A percentile compares a stretch with the other conserved stretches of the same genome.
Evolutionary conservation across 495 filamentous ascomycete species (phyloP).

Genomic region (Penicillium steckii): DNA sequence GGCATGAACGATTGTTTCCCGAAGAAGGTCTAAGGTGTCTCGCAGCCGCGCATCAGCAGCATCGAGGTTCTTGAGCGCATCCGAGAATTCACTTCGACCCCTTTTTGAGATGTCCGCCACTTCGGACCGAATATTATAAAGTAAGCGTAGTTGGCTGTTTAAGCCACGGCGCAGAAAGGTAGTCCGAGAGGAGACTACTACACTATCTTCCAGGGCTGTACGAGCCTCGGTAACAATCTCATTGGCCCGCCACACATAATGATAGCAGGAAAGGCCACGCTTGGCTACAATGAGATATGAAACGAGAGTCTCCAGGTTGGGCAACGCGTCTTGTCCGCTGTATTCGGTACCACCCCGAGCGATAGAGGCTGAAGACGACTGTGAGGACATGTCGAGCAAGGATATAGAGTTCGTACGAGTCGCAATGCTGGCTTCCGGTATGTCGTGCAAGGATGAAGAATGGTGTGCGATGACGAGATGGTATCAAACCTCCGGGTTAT

Average conservation of each 20-base stretch:
- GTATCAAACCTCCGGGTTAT: neutral
- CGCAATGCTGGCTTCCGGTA: too few species aligned
- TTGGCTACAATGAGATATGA: slow-evolving; percentile 84
- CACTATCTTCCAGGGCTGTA: slow-evolving; percentile 73
- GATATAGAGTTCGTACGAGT: too few species aligned
- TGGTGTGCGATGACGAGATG: neutral
- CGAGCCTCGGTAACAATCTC: slow-evolving; percentile 79
- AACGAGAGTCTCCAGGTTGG: slow-evolving; percentile 69
- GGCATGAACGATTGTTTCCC: slow-evolving; percentile 69
- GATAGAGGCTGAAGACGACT: slow-evolving; percentile 30
- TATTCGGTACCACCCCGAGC: slow-evolving; percentile 7
- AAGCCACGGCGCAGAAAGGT: slow-evolving; percentile 73
- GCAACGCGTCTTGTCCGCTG: slow-evolving; percentile 22
- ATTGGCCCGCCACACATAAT: slow-evolving; percentile 81
- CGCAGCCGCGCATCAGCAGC: slow-evolving; percentile 67
- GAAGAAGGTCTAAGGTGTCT: slow-evolving; percentile 66
- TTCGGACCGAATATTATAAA: slow-evolving; percentile 65
- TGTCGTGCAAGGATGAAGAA: neutral
- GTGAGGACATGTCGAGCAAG: slow-evolving; percentile 33
- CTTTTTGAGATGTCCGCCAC: slow-evolving; percentile 53
- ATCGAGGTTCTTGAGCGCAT: slow-evolving; percentile 70
- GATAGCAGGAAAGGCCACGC: slow-evolving; percentile 82
- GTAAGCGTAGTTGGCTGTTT: slow-evolving; percentile 65
- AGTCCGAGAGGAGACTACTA: slow-evolving; percentile 73
- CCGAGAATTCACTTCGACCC: slow-evolving; percentile 56